phyloP scores from a whole-genome alignment of 257 asterid species.

The Plantago ovata region DNA sequence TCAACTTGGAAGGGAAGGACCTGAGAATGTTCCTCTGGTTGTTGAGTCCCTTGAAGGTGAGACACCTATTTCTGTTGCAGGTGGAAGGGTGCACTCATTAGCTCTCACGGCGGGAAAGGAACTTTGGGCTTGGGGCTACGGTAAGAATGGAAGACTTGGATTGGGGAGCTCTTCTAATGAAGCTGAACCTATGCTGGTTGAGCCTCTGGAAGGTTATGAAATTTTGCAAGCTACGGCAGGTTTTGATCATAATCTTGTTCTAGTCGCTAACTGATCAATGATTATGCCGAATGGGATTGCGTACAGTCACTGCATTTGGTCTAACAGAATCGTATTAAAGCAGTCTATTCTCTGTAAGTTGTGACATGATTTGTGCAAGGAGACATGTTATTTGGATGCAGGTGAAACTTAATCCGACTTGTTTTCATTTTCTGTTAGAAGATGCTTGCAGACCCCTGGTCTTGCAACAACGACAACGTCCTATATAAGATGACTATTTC shows the following conservation, averaged over 20 bases:
- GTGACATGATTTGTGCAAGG: no score
- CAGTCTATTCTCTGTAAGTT: no score
- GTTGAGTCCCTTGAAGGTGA: conserved; percentile 50
- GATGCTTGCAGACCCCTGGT: no score
- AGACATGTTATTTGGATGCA: background rate
- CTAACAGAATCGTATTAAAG: background rate
- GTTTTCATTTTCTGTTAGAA: no score
- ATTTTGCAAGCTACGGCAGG: conserved; percentile 84
- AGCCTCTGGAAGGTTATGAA: conserved; percentile 53
- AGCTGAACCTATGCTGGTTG: conserved; percentile 59
- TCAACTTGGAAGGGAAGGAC: conserved; percentile 86
- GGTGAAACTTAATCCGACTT: no score
- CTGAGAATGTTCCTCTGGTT: conserved; percentile 37
- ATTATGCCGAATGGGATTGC: background rate
- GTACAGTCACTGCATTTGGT: background rate
- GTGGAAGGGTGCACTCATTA: conserved; percentile 80
- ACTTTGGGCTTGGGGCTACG: conserved; percentile 92
- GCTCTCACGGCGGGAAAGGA: conserved; percentile 53
- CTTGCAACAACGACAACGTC: no score
- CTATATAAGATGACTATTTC: no score
- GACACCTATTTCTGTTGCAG: conserved; percentile 47
- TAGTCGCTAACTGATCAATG: conserved; percentile 38
- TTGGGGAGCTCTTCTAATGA: conserved; percentile 78
- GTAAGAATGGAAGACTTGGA: conserved; percentile 90
- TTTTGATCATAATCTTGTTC: conserved; percentile 78